A percentile compares a stretch with the other conserved stretches of the same genome.
These are phyloP conservation scores for Trametes pubescens DNA, from an alignment of 1,284 basidiomycete species.

Conservation along the genomic window DNA sequence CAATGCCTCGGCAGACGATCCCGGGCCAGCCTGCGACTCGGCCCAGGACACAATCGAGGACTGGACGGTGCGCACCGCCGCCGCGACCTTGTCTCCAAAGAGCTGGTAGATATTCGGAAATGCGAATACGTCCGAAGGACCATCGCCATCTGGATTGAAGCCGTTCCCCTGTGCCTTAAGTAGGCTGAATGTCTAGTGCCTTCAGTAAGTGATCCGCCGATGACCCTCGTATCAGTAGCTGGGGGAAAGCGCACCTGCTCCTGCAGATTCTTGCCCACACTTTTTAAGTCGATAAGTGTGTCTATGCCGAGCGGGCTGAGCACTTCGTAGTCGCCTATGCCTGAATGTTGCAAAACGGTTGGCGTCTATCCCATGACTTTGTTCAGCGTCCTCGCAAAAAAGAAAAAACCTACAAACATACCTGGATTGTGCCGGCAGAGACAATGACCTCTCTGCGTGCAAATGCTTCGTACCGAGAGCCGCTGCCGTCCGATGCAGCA, in stretches of 20 bases:
- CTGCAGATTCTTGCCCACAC: conserved; percentile 56
- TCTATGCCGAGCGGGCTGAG: conserved; percentile 50
- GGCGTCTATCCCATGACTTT: conserved; percentile 40
- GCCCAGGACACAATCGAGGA: conserved; percentile 50
- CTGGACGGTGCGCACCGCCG: conserved; percentile 45
- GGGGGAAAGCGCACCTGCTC: conserved; percentile 46
- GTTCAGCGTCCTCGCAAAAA: no score
- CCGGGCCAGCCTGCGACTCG: conserved; percentile 48
- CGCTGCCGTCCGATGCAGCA: conserved; percentile 37
- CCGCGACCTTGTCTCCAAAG: conserved; percentile 46
- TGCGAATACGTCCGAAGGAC: conserved; percentile 51
- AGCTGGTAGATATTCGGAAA: conserved; percentile 53
- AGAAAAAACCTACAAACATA: neutral
- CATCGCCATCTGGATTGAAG: conserved; percentile 44
- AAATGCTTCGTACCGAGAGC: conserved; percentile 39
- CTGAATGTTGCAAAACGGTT: conserved; percentile 53
- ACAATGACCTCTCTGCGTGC: conserved; percentile 65
- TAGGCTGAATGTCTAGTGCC: conserved; percentile 46
- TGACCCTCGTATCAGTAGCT: neutral
- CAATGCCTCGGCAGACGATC: conserved; percentile 50
- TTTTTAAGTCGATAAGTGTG: conserved; percentile 47
- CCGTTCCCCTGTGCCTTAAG: conserved; percentile 45
- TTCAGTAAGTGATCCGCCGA: neutral
- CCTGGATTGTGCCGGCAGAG: conserved; percentile 50
- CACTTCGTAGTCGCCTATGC: conserved; percentile 51